Base-by-base conservation (phyloP, 2,329 filamentous ascomycete genomes). In the Aureobasidium subglaciale region DNA sequence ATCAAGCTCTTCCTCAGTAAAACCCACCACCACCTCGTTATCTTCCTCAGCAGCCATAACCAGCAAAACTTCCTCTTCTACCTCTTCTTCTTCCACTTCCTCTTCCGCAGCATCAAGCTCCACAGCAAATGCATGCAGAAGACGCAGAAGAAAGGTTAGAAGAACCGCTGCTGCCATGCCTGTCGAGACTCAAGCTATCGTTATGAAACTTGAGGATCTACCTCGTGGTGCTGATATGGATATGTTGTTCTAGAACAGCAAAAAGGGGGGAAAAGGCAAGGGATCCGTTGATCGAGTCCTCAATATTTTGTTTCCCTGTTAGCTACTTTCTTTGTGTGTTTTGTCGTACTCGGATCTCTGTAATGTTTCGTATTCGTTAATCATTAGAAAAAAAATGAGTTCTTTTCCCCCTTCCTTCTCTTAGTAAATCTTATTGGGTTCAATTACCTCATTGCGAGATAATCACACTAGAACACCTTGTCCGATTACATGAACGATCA, bases 101-200 rank as follows among this genome's bases (percentile, higher is more conserved):
- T 53, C 49, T 11, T 30, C 49, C 1, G 49, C 46, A 13, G 49
- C 49, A 22, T n/a, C 49, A n/a, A 34, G 38, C 1, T 53, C 48
- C 2, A 10, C 48, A 40, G 48, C 37, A n/a, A 25, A 35, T 13
- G 37, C 27, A 9, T 42, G 38, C 27, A 54, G 35, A 29, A 40
- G 30, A 15, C 38, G 50, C 15, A 32, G 50, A 32, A 54, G 50
- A 54, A 54, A 54, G 50, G 20, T 43, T 22, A 54, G 38, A 43
- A 54, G 50, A 54, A n/a, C 18, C 10, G 48, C 46, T n/a, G 20
- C 24, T 5, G 18, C 34, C n/a, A 15, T 7, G 4, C 45, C 46
- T 20, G 32, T 27, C 9, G 30, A 25, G 20, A 35, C 29, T 4
- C 35, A 42, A 13, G 38, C 50, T 42, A 37, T 38, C 27, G 16